Conservation (phyloP, 768 basidiomycete genomes). For the Xerocomus spinulosus region DNA sequence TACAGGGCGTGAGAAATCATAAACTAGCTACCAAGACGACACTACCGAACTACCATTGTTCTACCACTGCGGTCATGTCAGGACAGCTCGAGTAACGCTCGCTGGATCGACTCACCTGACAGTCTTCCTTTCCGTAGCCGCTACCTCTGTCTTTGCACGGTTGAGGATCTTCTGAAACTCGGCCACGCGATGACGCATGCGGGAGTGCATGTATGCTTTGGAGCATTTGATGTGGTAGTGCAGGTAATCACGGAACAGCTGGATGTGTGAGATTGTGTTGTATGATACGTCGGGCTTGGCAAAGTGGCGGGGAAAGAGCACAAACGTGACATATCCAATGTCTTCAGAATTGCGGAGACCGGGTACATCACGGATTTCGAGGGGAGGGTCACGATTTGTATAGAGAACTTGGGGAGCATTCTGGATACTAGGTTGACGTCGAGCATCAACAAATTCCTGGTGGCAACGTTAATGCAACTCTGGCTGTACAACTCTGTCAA, state of each 20-base stretch:
- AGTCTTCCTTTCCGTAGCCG: conserved; percentile 81
- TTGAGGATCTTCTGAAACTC: conserved; percentile 97
- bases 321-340: conserved; percentile 95
- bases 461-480: conserved; percentile 4
- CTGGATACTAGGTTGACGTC: conserved; percentile 87
- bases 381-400: conserved; percentile 89
- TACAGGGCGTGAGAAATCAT: conserved; percentile 29
- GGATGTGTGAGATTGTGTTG: conserved; percentile 88
- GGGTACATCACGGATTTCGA: conserved; percentile 88
- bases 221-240: conserved; percentile 99
- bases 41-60: conserved; percentile 51
- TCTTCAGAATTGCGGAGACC: conserved; percentile 82
- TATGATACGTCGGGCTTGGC: conserved; percentile 60
- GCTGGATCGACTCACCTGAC: conserved; percentile 55
- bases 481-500: neutral
- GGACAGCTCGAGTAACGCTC: neutral
- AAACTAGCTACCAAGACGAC: too few species aligned
- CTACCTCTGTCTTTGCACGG: conserved; percentile 89
- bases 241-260: conserved; percentile 96
- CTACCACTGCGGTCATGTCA: conserved; percentile 41
- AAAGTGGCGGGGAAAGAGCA: conserved; percentile 97
- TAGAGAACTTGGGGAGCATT: conserved; percentile 97
- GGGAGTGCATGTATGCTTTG: conserved; percentile 98
- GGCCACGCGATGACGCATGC: conserved; percentile 89
- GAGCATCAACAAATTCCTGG: conserved; percentile 99